phyloP scores from a whole-genome alignment of 2,329 filamentous ascomycete species.

The Cyphellophora attinorum region DNA sequence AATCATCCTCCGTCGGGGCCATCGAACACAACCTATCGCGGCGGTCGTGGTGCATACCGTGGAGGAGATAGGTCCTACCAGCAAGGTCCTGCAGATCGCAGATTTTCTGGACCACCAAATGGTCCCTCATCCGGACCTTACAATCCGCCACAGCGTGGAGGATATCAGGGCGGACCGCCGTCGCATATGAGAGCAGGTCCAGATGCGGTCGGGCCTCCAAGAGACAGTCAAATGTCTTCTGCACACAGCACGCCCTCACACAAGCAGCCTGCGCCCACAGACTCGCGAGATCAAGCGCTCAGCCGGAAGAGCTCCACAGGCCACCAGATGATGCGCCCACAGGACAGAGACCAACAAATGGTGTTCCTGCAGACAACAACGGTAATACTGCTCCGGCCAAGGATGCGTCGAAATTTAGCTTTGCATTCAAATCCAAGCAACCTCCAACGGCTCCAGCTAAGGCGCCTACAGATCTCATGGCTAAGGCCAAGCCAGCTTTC shows the following conservation, averaged over 20 bases:
- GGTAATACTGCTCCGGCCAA: slow-evolving; percentile 43
- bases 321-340: slow-evolving; percentile 1
- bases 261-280: no score
- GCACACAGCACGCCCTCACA: no score
- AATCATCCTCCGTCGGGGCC: slow-evolving; percentile 47
- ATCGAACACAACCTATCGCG: slow-evolving; percentile 30
- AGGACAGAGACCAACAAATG: slow-evolving; percentile 52
- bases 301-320: no score
- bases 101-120: slow-evolving; percentile 13
- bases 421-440: slow-evolving; percentile 78
- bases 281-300: no score
- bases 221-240: no score
- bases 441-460: slow-evolving; percentile 45
- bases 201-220: no score
- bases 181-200: no score
- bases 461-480: slow-evolving; percentile 39
- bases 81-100: slow-evolving; percentile 16
- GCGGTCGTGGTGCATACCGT: slow-evolving; percentile 41
- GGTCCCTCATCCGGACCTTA: no score
- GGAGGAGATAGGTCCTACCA: slow-evolving; percentile 49
- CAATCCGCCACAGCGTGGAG: no score
- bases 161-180: no score
- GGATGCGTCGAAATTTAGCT: slow-evolving; percentile 69
- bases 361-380: slow-evolving; percentile 55
- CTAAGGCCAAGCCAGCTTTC: slow-evolving; percentile 20